Base-by-base conservation (phyloP, 306 rosid genomes). In the Glycine soja region DNA sequence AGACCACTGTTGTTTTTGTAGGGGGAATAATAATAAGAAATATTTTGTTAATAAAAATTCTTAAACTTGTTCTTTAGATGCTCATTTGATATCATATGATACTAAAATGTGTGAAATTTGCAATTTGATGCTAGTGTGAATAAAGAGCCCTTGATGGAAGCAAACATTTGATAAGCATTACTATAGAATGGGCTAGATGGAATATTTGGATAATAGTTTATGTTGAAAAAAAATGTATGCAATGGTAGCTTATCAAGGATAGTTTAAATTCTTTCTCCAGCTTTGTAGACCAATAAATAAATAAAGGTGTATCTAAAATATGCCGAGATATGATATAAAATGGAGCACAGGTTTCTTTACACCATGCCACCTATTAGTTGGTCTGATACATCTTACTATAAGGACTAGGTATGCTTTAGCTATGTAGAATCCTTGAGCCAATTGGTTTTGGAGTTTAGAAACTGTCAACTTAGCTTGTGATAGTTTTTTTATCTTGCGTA, bases 1-100 rank as follows among this genome's bases (percentile, higher is more conserved):
- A n/a, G n/a, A n/a, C n/a, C n/a, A n/a, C 42, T 69, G 57, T 76
- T 74, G 84, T 53, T 72, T 83, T 48, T 67, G 70, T 66, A 4
- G n/a, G 13, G 66, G 52, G 66, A 77, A 68, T 66, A 68, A 67
- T 72, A 13, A 52, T 47, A 15, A 79, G 72, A 67, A 13, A 75
- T 74, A 15, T 38, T 53, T 72, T 16, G 24, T 8, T 11, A 8
- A 5, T 19, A 2, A 7, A 34, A 74, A 52, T 14, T 62, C 71
- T 36, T 69, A 38, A 56, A 19, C 19, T 62, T 86, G 13, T 62
- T 78, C 38, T 59, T 50, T 10, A 43, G 19, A 70, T 70, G 66
- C 34, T 38, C 14, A 53, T 74, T 78, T 78, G 75, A 24, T 77
- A 75, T 61, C n/a, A 14, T 18, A 68, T 38, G 48, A 24, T 65